Percentiles rank a stretch among this genome's conserved stretches.
phyloP scores from a whole-genome alignment of 2,329 filamentous ascomycete species.

The Bipolaris victoriae region DNA sequence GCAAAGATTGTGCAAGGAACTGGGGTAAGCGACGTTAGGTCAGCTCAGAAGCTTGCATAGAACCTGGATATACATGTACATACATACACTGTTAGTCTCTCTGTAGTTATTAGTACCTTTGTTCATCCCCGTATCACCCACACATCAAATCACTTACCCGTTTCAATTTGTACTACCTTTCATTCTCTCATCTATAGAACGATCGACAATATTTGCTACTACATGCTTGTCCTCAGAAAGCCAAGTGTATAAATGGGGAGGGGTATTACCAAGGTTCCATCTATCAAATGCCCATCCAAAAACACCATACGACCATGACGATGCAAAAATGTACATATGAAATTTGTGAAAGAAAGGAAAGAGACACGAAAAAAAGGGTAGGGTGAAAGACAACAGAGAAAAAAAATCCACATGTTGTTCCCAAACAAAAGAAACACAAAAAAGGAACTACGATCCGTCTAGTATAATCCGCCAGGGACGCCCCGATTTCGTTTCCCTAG shows the following conservation, averaged over 20 bases:
- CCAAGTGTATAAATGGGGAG: not conserved
- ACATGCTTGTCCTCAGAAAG: too few relatives aligned
- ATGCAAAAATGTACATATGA: not conserved
- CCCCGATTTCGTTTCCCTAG: too few relatives aligned
- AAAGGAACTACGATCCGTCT: too few relatives aligned
- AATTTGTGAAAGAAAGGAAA: not conserved
- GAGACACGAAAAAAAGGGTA: not conserved
- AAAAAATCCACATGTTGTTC: not conserved
- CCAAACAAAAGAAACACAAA: not conserved
- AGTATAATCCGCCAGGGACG: too few relatives aligned
- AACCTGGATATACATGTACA: too few relatives aligned
- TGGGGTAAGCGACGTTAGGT: conserved; percentile 58
- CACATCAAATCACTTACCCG: not conserved
- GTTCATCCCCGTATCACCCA: too few relatives aligned
- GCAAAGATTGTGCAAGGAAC: conserved; percentile 63
- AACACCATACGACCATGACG: not conserved
- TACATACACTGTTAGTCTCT: too few relatives aligned
- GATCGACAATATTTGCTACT: too few relatives aligned
- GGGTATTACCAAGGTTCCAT: conserved; percentile 26
- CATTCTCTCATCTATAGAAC: conserved; percentile 7
- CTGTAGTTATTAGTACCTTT: too few relatives aligned
- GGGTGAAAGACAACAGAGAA: not conserved
- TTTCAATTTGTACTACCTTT: not conserved
- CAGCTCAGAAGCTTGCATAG: conserved; percentile 24
- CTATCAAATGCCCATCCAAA: conserved; percentile 9